A percentile compares a stretch with the other conserved stretches of the same genome.
phyloP scores from a whole-genome alignment of 306 rosid genomes.

The Medicago arabica region DNA sequence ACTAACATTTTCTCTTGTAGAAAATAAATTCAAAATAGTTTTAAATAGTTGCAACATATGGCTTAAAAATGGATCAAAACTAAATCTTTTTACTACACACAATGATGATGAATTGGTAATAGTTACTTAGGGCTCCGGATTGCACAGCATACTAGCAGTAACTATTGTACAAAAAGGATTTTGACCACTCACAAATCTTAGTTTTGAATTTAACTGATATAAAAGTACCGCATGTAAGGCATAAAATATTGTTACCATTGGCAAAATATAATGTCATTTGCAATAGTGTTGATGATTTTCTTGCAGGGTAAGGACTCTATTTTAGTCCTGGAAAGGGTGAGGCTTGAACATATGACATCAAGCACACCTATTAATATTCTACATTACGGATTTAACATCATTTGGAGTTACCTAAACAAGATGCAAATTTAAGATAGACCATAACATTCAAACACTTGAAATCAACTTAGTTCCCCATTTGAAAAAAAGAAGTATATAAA shows the following conservation, averaged over 20 bases:
- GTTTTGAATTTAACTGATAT: neutral
- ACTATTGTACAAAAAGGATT: neutral
- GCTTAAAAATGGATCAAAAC: constrained; percentile 11
- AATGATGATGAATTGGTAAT: neutral
- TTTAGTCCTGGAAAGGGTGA: neutral
- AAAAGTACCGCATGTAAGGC: neutral
- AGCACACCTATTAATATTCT: neutral
- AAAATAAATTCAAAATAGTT: neutral
- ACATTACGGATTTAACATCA: neutral
- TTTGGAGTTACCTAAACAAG: neutral
- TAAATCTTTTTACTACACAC: neutral
- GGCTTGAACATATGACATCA: neutral
- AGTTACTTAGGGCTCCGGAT: constrained; percentile 5
- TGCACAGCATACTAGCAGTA: constrained; percentile 1
- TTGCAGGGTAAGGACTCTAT: neutral
- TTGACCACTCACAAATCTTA: neutral
- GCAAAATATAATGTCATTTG: constrained; percentile 1
- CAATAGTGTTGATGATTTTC: neutral
- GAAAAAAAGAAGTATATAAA: neutral
- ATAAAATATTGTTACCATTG: constrained; percentile 25
- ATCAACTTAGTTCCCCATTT: neutral
- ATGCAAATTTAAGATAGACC: neutral
- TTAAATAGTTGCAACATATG: neutral
- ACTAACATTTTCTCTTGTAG: constrained; percentile 3
- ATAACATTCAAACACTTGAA: neutral